phyloP scores from a whole-genome alignment of 345 rosid genomes.

The Gossypium herbaceum region DNA sequence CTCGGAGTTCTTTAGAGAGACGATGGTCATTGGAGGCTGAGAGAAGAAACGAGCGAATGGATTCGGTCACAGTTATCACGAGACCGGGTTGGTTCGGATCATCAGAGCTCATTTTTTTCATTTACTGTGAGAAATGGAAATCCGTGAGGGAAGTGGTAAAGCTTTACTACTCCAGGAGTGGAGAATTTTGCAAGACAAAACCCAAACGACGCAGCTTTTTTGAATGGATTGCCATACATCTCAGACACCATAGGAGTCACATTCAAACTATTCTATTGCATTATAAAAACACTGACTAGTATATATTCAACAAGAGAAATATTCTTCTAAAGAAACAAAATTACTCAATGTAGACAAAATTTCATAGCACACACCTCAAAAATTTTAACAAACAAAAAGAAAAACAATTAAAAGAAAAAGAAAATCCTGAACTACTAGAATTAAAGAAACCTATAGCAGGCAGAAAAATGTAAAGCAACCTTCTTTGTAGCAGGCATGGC shows the following conservation, averaged over 20 bases:
- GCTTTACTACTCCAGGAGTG: background rate
- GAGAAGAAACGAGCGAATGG: constrained; percentile 42
- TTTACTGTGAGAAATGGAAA: background rate
- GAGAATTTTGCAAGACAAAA: too few relatives aligned
- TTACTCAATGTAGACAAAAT: background rate
- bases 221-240: background rate
- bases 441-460: background rate
- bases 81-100: constrained; percentile 28
- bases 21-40: constrained; percentile 44
- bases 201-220: background rate
- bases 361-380: background rate
- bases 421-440: background rate
- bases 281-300: background rate
- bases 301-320: background rate
- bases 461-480: background rate
- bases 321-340: background rate
- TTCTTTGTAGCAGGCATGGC: constrained; percentile 19
- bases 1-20: constrained; percentile 50
- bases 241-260: background rate
- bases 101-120: background rate
- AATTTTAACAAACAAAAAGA: background rate
- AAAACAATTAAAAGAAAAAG: too few relatives aligned
- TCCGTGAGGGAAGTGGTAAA: too few relatives aligned
- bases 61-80: constrained; percentile 30
- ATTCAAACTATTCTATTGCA: background rate